These are phyloP conservation scores for Ceratocystis huliohia DNA, from an alignment of 2,329 filamentous ascomycete species.

Conservation along the genomic window DNA sequence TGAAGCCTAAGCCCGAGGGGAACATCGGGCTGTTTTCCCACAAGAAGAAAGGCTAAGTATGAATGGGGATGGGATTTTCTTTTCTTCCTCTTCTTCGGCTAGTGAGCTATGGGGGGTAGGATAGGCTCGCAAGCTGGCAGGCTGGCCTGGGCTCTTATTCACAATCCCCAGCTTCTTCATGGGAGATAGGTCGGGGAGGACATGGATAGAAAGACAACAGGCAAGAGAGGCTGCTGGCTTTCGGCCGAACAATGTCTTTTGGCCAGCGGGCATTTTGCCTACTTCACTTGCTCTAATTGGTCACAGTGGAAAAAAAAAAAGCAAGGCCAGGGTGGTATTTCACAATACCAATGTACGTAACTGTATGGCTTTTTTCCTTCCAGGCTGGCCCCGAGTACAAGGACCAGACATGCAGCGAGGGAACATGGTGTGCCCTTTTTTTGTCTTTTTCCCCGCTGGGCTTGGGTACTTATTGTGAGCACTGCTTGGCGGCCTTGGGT, in stretches of 20 bases:
- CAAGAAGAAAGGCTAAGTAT: no score
- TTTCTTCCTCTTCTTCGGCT: no score
- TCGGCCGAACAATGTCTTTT: not conserved
- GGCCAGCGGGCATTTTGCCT: not conserved
- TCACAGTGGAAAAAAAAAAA: no score
- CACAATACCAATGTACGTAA: not conserved
- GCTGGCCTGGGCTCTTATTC: no score
- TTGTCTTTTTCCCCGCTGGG: not conserved
- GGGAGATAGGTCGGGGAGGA: no score
- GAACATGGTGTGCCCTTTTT: not conserved
- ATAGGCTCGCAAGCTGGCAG: no score
- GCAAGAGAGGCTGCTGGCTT: not conserved
- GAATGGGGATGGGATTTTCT: no score
- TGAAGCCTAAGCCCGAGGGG: no score
- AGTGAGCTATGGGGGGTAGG: no score
- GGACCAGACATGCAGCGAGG: not conserved
- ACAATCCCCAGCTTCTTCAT: no score
- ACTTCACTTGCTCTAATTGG: not conserved
- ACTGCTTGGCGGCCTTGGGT: not conserved
- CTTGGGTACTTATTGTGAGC: not conserved
- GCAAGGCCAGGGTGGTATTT: not conserved
- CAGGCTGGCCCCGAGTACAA: not conserved
- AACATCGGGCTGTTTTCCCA: no score
- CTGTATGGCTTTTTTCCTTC: not conserved
- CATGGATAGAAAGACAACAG: not conserved